A percentile compares a stretch with the other conserved stretches of the same genome.
These are phyloP conservation scores for Parathielavia appendiculata DNA, from an alignment of 495 filamentous ascomycete genomes.

Conservation along the genomic window DNA sequence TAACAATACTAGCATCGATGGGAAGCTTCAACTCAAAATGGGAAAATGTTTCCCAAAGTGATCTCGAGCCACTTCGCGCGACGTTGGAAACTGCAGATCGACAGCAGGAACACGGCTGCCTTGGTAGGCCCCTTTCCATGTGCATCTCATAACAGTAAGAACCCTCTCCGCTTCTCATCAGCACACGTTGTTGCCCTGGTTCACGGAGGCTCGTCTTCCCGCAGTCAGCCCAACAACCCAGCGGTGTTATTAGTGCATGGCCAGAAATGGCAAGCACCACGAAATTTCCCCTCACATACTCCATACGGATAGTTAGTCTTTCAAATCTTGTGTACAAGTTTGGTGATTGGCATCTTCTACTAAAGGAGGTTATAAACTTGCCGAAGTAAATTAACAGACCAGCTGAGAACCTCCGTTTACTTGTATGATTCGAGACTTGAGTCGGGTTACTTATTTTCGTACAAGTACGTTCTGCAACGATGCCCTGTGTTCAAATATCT, in stretches of 20 bases:
- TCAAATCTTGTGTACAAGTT: not conserved
- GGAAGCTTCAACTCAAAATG: not conserved
- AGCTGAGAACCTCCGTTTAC: not conserved
- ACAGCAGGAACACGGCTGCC: not conserved
- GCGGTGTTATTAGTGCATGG: not conserved
- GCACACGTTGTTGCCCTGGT: conserved; percentile 4
- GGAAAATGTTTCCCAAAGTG: not conserved
- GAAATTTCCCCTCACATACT: not conserved
- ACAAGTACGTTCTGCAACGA: not conserved
- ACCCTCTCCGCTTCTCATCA: too few species aligned
- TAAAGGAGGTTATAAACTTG: not conserved
- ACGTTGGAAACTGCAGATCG: not conserved
- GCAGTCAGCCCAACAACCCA: not conserved
- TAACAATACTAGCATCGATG: not conserved
- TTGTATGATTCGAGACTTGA: not conserved
- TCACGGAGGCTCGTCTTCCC: not conserved
- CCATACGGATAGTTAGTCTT: too few species aligned
- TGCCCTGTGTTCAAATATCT: not conserved
- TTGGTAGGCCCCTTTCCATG: not conserved
- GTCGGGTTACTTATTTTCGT: not conserved
- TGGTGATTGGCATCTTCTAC: too few species aligned
- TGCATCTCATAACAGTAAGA: not conserved
- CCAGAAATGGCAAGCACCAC: conserved; percentile 19
- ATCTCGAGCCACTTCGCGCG: not conserved
- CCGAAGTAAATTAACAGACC: not conserved